Base-by-base conservation (phyloP, 179 eudicot genomes). In the Camellia oleifera region DNA sequence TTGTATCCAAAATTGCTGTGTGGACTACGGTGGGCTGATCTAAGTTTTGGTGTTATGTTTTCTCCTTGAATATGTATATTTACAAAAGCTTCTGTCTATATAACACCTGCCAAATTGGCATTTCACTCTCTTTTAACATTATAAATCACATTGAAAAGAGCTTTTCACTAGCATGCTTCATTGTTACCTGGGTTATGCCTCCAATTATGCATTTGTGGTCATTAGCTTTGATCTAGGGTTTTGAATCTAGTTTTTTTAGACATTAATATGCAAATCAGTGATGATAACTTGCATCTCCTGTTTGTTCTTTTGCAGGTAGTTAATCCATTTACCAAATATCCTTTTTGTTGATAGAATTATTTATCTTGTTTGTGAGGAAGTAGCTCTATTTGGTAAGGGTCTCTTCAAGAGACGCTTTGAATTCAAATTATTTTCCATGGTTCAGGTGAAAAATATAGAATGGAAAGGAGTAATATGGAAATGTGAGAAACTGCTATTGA, bases 301-400 rank as follows among this genome's bases (percentile, higher is more conserved):
- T 67, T 85, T 84, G 70, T 82, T 70, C 63, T 81, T 56, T 84
- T 88, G 91, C 96, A 94, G 98, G 97, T 94, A 61, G 97, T 94
- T 46, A 94, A 93, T 85, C 98, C 98, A 85, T 93, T 94, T 84
- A 93, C 98, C 69, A 94, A 94, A 94, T 94, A 94, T 94, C 98
- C 98, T 94, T 94, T 48, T 48, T 48, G 40, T 85, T 80, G 7
- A 48, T 48, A 7, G 52, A 48, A 7, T 4, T 48, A 4, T 7
- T 7, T 7, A 48, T 4, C 5, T 26, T 67, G 17, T 26, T 3
- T 66, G 13, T 10, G 6, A 15, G 60, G 77, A 15, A n/a, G 66
- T 10, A 40, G 48, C 32, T 75, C 53, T 42, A 18, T 44, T 40
- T 42, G 56, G 53, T 13, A 75, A 23, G 48, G 40, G 8, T 5